Conservation (phyloP, 2,329 filamentous ascomycete genomes). For the Phyllosticta capitalensis region DNA sequence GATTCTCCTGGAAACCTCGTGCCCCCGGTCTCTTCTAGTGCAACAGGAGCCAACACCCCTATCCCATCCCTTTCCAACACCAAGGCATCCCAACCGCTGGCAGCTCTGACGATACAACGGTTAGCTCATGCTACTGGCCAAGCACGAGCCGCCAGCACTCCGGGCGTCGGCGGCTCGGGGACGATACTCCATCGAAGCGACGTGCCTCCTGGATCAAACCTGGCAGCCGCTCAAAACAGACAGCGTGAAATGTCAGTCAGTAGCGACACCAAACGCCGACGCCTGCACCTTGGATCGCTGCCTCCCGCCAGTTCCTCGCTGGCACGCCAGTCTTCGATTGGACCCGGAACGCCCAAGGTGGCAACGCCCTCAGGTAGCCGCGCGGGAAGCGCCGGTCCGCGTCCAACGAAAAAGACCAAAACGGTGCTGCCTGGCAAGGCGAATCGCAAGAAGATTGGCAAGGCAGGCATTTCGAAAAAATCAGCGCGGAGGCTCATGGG, state of each 20-base stretch:
- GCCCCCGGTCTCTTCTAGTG: conserved; percentile 36
- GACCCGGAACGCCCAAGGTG: conserved; percentile 51
- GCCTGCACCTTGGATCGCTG: conserved; percentile 46
- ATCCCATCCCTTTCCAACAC: conserved; percentile 49
- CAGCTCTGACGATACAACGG: conserved; percentile 27
- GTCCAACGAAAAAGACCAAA: conserved; percentile 40
- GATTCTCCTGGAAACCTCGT: conserved; percentile 40
- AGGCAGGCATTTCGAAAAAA: conserved; percentile 23
- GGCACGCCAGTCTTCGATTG: conserved; percentile 49
- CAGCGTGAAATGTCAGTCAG: conserved; percentile 47
- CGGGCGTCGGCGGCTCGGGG: not conserved
- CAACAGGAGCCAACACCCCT: conserved; percentile 39
- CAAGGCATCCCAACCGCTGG: conserved; percentile 43
- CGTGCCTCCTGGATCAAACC: conserved; percentile 14
- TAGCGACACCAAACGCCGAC: conserved; percentile 49
- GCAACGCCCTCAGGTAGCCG: conserved; percentile 42
- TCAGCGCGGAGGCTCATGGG: conserved; percentile 28
- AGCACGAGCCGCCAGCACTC: not conserved
- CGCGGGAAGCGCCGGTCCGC: conserved; percentile 51
- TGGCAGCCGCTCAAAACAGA: conserved; percentile 15
- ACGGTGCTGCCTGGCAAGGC: conserved; percentile 47
- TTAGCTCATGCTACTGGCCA: conserved; percentile 26
- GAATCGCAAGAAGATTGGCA: conserved; percentile 27
- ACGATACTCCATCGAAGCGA: conserved; percentile 6
- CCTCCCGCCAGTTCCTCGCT: conserved; percentile 44